Evolutionary conservation across 768 basidiomycete genomes (phyloP), one percentile per base, ranked within the genome.

Genomic region (Baorangia bicolor): DNA sequence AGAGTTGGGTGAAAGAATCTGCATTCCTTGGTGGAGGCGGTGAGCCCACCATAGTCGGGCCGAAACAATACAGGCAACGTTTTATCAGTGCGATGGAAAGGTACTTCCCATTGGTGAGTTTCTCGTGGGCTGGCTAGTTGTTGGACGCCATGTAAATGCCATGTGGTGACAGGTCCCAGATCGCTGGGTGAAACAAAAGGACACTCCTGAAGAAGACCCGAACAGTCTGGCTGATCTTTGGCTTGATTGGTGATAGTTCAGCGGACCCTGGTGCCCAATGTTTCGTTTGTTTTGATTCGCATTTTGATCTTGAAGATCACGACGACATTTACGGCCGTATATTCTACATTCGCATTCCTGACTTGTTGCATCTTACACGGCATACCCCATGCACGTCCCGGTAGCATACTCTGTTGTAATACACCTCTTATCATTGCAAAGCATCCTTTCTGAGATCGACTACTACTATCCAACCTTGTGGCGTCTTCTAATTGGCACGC

Each of bases 1-100:
- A 98, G 74, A 98, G 88, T 57, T 97, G 93, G 94, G 93, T 98
- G 41, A 99, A 98, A 68, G 97, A 98, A 63, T 88, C 92, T 2
- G 82, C 91, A 0, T 94, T 95, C 73, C 77, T 98, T 23, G 94
- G 92, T 43, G 89, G 84, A 21, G 81, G 82, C 41, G 86, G 93
- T 11, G 96, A 96, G 60, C 96, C 97, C 0, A 98, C 96, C 0
- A 95, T 99, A 64, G 91, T 98, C 25, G 96, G 94, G 4, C 96
- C 96, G 3, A 94, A 87, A 68, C 92, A 95, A 71, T 98, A 98
- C 75, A 81, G 91, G 63, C 88, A 92, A 53, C 82, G 92, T 31
- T 94, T 94, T 71, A 76, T 89, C 56, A 85, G 84, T 59, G 91
- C 92, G 0, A 93, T 93, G 92, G 92, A 94, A 64, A 81, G 91